Base-by-base conservation (phyloP, 2,329 filamentous ascomycete genomes). In the Nectriaceae sp. region DNA sequence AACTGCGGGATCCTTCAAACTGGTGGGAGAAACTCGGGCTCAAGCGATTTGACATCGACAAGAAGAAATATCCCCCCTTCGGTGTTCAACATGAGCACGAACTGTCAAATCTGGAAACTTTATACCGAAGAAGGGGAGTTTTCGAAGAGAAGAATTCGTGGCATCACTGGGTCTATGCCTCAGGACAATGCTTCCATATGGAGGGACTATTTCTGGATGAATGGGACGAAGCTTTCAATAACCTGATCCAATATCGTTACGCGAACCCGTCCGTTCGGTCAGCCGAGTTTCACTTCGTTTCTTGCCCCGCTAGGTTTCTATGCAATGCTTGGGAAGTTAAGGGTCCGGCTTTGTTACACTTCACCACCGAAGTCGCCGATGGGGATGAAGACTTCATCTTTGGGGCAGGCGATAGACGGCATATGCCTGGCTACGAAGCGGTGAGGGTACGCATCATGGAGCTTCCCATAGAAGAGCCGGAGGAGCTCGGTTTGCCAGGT, bases 21-120 rank as follows among this genome's bases (percentile, higher is more conserved):
- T 50, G 47, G 47, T 50, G 47, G 43, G 21, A 20, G 19, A 43
- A 43, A 24, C 24, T 50, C 3, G 47, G 43, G 5, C 39, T 50
- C 3, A 21, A n/a, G 4, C 19, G 47, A 15, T 46, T 42, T 19
- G 47, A 46, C 15, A 20, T 46, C n/a, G 43, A 33, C 13, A 41
- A 39, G 33, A 18, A 22, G 11, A 18, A 4, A 4, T 39, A 37
- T 6, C 29, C 13, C 24, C 33, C 47, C 3, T 15, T 39, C n/a
- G 39, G 37, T 21, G 16, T 39, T 20, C 18, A 20, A n/a, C 8
- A 20, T 21, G 6, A n/a, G 8, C 6, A 16, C 11, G 22, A 21
- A 3, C 22, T 50, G 5, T 31, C 39, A 3, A 21, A 11, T 16
- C 24, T 50, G n/a, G n/a, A 46, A 4, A 38, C 24, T 5, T 19